A percentile compares a stretch with the other conserved stretches of the same genome.
phyloP scores from a whole-genome alignment of 169 alveolate genomes.

The Sarcocystis neurona region DNA sequence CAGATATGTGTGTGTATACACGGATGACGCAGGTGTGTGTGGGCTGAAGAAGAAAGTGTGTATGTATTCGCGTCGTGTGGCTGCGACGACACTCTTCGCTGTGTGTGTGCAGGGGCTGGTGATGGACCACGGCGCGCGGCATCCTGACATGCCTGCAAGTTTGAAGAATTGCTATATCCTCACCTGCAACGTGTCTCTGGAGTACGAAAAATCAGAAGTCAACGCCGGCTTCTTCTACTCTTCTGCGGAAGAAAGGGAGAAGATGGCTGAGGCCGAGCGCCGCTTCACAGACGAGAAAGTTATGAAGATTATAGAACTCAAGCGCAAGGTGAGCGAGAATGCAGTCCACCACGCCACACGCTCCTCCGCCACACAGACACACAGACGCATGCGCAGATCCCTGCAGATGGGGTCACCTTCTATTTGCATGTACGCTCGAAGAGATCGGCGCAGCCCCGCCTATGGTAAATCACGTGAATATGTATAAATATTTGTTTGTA shows the following conservation, averaged over 20 bases:
- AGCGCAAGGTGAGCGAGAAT: slow-evolving; percentile 81
- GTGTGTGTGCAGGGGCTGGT: slow-evolving; percentile 90
- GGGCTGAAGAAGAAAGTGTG: too few relatives aligned
- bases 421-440: too few relatives aligned
- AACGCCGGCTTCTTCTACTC: slow-evolving; percentile 96
- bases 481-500: too few relatives aligned
- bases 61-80: too few relatives aligned
- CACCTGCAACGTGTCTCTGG: slow-evolving; percentile 96
- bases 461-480: too few relatives aligned
- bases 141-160: slow-evolving; percentile 98
- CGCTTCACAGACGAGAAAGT: slow-evolving; percentile 97
- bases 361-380: neutral
- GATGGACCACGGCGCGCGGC: slow-evolving; percentile 98
- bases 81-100: too few relatives aligned
- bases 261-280: slow-evolving; percentile 94
- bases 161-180: slow-evolving; percentile 94
- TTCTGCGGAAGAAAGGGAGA: slow-evolving; percentile 96
- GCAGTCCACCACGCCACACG: neutral
- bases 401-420: too few relatives aligned
- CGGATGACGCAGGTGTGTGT: too few relatives aligned
- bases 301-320: slow-evolving; percentile 93
- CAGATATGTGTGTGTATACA: too few relatives aligned
- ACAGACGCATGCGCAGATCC: neutral
- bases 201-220: slow-evolving; percentile 98
- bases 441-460: too few relatives aligned